Evolutionary conservation across 1,139 yeast species (phyloP).

Genomic region (Lodderomyces parapsilosis): DNA sequence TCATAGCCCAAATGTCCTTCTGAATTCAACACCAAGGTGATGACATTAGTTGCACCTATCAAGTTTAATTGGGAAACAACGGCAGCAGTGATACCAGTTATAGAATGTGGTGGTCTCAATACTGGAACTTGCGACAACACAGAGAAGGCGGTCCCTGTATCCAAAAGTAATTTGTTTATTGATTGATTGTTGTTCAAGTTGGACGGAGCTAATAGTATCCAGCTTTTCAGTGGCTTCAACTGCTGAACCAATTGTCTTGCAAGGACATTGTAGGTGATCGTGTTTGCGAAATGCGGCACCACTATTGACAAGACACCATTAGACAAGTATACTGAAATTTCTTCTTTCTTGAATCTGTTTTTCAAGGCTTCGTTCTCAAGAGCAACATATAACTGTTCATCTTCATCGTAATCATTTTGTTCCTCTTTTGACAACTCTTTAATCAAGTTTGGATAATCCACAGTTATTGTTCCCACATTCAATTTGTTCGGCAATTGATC

Average conservation of each 20-base stretch:
- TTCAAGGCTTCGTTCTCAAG: constrained; percentile 22
- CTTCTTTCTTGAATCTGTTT: constrained; percentile 22
- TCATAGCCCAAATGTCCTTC: constrained; percentile 63
- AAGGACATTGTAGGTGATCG: constrained; percentile 31
- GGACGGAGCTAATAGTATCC: constrained; percentile 39
- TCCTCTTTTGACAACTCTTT: constrained; percentile 13
- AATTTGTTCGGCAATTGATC: constrained; percentile 19
- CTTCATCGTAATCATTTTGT: constrained; percentile 49
- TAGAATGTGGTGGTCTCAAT: constrained; percentile 53
- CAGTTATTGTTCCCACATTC: constrained; percentile 21
- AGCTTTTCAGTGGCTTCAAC: constrained; percentile 14
- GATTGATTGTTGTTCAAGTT: constrained; percentile 31
- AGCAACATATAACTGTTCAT: constrained; percentile 51
- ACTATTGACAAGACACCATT: constrained; percentile 17
- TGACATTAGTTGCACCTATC: constrained; percentile 12
- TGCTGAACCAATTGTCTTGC: constrained; percentile 21
- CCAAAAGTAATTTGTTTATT: constrained; percentile 25
- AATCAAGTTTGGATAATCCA: constrained; percentile 22
- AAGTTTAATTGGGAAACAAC: constrained; percentile 29
- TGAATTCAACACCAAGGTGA: constrained; percentile 42
- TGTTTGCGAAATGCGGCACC: constrained; percentile 34
- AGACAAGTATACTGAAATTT: constrained; percentile 24
- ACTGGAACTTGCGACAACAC: constrained; percentile 24
- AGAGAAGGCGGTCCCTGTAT: constrained; percentile 14
- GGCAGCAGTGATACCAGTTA: constrained; percentile 53